Conservation (phyloP, 805 yeast genomes). For the Saturnispora bothae region DNA sequence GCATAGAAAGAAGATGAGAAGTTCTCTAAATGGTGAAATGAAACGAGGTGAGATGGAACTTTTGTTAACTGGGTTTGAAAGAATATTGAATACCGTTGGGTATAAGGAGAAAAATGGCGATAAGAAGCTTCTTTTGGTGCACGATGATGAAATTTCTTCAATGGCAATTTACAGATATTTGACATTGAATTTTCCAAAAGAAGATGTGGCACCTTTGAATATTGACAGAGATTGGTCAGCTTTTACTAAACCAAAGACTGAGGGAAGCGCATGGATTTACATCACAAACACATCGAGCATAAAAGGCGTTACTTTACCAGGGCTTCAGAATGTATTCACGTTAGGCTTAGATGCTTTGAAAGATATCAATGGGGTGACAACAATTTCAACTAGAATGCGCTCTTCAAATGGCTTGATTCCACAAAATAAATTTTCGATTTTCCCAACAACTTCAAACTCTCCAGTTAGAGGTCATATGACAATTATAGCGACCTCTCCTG, state of each 20-base stretch:
- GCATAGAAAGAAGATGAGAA: conserved; percentile 18
- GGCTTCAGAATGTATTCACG: conserved; percentile 19
- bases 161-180: conserved; percentile 8
- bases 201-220: conserved; percentile 12
- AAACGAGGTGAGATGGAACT: conserved; percentile 18
- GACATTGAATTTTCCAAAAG: conserved; percentile 9
- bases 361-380: conserved; percentile 15
- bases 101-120: conserved; percentile 5
- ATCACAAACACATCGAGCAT: conserved; percentile 19
- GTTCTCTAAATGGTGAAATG: conserved; percentile 8
- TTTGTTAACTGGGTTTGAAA: conserved; percentile 19
- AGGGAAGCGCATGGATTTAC: conserved; percentile 14
- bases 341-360: conserved; percentile 26
- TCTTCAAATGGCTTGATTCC: conserved; percentile 14
- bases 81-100: conserved; percentile 13
- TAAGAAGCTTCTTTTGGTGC: conserved; percentile 17
- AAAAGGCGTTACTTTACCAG: conserved; percentile 21
- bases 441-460: conserved; percentile 9
- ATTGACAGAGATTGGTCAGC: conserved; percentile 11
- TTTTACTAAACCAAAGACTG: conserved; percentile 10
- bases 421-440: conserved; percentile 12
- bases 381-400: conserved; percentile 22
- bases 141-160: conserved; percentile 22
- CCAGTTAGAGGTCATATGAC: conserved; percentile 13
- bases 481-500: conserved; percentile 13